Evolutionary conservation across 805 yeast genomes (phyloP).

Genomic region (Wickerhamomyces pijperi): DNA sequence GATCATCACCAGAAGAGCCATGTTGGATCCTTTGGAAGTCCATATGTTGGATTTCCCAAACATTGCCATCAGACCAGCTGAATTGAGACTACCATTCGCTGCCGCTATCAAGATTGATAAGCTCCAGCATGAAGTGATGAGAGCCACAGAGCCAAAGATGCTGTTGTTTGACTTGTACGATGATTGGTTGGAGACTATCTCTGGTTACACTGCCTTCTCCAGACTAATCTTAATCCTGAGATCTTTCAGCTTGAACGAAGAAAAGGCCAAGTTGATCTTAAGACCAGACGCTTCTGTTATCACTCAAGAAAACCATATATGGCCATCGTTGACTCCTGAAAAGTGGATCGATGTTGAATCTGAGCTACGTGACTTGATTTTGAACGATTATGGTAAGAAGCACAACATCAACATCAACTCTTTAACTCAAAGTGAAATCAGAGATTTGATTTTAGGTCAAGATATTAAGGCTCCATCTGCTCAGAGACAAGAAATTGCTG

Average conservation of each 20-base stretch:
- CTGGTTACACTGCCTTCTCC: slow-evolving; percentile 90
- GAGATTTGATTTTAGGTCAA: slow-evolving; percentile 91
- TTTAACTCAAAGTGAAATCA: slow-evolving; percentile 83
- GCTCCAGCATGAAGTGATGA: slow-evolving; percentile 63
- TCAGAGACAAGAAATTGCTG: slow-evolving; percentile 75
- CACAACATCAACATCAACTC: slow-evolving; percentile 79
- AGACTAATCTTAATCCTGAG: slow-evolving; percentile 75
- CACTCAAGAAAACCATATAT: slow-evolving; percentile 71
- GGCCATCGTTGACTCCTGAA: slow-evolving; percentile 86
- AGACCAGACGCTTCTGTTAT: slow-evolving; percentile 62
- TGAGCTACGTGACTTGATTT: slow-evolving; percentile 76
- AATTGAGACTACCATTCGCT: slow-evolving; percentile 80
- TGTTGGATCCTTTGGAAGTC: slow-evolving; percentile 89
- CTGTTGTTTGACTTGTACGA: slow-evolving; percentile 83
- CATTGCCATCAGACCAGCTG: slow-evolving; percentile 80
- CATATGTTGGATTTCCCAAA: slow-evolving; percentile 96
- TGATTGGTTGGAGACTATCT: slow-evolving; percentile 79
- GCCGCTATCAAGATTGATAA: slow-evolving; percentile 77
- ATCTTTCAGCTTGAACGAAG: slow-evolving; percentile 69
- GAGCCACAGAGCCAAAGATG: slow-evolving; percentile 91
- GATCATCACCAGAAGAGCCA: slow-evolving; percentile 81
- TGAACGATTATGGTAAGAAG: slow-evolving; percentile 75
- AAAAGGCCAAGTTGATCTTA: slow-evolving; percentile 62
- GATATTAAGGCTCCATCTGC: slow-evolving; percentile 85
- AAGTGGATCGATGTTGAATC: slow-evolving; percentile 90